A percentile compares a stretch with the other conserved stretches of the same genome.
phyloP scores from a whole-genome alignment of 1,284 basidiomycete species.

The Testicularia cyperi region DNA sequence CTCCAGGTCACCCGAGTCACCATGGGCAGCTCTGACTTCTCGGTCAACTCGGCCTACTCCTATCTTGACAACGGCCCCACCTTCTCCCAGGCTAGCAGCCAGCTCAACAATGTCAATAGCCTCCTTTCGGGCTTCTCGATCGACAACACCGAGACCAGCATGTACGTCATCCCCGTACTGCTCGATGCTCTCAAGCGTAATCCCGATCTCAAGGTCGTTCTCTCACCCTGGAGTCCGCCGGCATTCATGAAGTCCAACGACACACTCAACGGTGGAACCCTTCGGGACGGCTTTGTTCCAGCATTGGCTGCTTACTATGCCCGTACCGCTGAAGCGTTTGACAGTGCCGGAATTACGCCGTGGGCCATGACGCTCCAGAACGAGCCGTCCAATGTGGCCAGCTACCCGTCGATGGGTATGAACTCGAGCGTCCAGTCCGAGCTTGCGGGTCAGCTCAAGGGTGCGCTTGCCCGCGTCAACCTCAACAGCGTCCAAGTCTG shows the following conservation, averaged over 20 bases:
- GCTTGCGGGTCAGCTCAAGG: slow-evolving; percentile 18
- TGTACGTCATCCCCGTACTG: slow-evolving; percentile 38
- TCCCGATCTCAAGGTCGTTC: slow-evolving; percentile 34
- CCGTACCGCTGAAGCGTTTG: slow-evolving; percentile 16
- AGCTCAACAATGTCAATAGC: slow-evolving; percentile 10
- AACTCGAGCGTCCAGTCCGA: slow-evolving; percentile 8
- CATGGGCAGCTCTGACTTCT: slow-evolving; percentile 44
- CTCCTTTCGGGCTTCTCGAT: slow-evolving; percentile 22
- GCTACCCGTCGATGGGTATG: slow-evolving; percentile 43
- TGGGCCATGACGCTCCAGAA: slow-evolving; percentile 50
- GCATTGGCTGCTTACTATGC: slow-evolving; percentile 40
- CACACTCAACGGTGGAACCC: slow-evolving; percentile 29
- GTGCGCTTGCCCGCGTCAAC: slow-evolving; percentile 6
- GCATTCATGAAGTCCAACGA: slow-evolving; percentile 47
- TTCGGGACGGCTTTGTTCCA: slow-evolving; percentile 20
- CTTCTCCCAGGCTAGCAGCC: slow-evolving; percentile 5
- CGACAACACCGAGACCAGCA: slow-evolving; percentile 12
- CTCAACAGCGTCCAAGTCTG: slow-evolving; percentile 25
- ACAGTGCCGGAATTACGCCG: slow-evolving; percentile 18
- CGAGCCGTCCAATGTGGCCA: slow-evolving; percentile 31
- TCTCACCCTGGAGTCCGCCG: slow-evolving; percentile 43
- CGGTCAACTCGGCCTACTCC: slow-evolving; percentile 14
- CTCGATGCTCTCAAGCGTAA: slow-evolving; percentile 32
- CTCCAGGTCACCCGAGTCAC: slow-evolving; percentile 24
- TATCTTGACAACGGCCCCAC: slow-evolving; percentile 13